Conservation (phyloP, 768 basidiomycete genomes). For the Hemileccinum impolitum region DNA sequence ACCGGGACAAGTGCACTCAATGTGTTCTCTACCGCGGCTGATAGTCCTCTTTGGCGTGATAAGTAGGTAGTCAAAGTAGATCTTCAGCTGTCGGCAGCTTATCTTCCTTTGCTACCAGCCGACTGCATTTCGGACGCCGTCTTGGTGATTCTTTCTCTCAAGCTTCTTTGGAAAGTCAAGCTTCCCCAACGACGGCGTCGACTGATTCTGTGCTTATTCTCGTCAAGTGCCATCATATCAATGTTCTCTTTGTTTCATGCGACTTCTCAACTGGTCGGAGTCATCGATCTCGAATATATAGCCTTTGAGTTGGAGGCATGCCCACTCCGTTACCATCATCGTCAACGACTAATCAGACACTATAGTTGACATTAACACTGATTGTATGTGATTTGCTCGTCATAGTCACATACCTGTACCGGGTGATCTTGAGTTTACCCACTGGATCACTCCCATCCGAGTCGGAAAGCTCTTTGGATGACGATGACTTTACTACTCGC, state of each 20-base stretch:
- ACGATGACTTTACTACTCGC: neutral
- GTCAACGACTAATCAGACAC: neutral
- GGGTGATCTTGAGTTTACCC: neutral
- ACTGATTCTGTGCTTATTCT: neutral
- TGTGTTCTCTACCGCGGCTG: neutral
- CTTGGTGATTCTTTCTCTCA: neutral
- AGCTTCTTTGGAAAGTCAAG: neutral
- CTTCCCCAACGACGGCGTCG: conserved; percentile 1
- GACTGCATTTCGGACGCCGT: neutral
- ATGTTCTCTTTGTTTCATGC: neutral
- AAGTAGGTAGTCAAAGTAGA: neutral
- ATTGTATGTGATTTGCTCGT: conserved; percentile 16
- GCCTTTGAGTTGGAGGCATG: neutral
- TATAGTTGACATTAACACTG: neutral
- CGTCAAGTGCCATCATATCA: neutral
- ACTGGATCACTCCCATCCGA: neutral
- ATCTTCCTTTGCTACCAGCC: neutral
- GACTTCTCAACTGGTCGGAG: neutral
- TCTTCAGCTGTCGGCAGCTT: neutral
- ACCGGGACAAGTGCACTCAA: neutral
- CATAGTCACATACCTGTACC: conserved; percentile 11
- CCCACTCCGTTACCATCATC: too few species aligned
- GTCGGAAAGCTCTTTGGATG: neutral
- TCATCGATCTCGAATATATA: neutral
- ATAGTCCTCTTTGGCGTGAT: neutral